Base-by-base conservation (phyloP, 2,329 filamentous ascomycete genomes). In the Nannizziopsis barbatae region DNA sequence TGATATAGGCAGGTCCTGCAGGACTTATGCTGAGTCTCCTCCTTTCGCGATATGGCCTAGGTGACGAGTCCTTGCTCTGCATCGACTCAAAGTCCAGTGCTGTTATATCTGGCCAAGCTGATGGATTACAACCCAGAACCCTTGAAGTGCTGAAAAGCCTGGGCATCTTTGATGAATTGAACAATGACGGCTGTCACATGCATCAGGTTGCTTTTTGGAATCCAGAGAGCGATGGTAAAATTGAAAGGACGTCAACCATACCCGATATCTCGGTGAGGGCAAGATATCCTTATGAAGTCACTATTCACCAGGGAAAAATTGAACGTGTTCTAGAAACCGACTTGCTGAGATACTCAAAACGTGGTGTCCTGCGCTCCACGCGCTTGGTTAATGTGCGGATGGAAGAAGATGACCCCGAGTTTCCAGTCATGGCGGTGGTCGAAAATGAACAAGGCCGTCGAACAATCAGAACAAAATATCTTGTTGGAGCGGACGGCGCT, bases 401-500 rank as follows among this genome's bases (percentile, higher is more conserved):
- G 5, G 73, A 73, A 37, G 62, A 59, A 3, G 55, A 54, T 1
- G 70, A 80, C 54, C 61, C 57, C 0, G 65, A 67, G 4, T 65
- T 63, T 50, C 62, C 64, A 5, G 62, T 70, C 10, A 50, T 62
- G 1, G 61, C 57, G 2, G 59, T 60, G 9, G 50, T 67, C 2
- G 63, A 67, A 39, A 60, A 58, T 1, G 51, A 60, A 1, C 61
- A 58, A 0, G 35, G 52, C 12, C 52, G 49, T n/a, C 55, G 60
- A 12, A 61, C 70, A 0, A 65, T 86, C 10, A 73, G 75, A 41
- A 73, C 81, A 20, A 86, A 83, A 61, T 84, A 86, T 53, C 67
- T 87, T 3, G 81, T 87, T 52, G 76, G 83, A 22, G 82, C 79
- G 4, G 83, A 87, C 60, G 83, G 83, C 1, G 79, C 83, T 2